Base-by-base conservation (phyloP, 78 protist species). In the Dictyostelium capitatum region DNA sequence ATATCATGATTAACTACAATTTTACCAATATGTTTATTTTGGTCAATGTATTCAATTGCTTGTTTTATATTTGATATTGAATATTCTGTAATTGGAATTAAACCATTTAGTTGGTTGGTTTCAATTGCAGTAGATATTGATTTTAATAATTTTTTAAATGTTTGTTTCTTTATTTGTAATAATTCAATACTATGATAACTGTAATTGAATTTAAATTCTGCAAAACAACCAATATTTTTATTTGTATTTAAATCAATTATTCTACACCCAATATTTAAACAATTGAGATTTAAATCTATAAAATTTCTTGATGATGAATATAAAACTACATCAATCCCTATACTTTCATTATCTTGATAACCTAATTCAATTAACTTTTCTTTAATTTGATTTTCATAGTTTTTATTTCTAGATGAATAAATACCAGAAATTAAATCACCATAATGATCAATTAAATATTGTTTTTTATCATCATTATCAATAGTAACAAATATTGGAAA, bases 251-350 rank as follows among this genome's bases (percentile, higher is more conserved):
- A n/a, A 64, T 64, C 95, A 19, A 80, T 77, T 14, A 91, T 73
- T 50, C 75, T 83, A 43, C 95, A n/a, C n/a, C 95, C 73, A 4
- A 77, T 28, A 3, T 79, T 25, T 43, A 91, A 25, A 0, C 37
- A 23, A 15, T 23, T 15, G 30, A 91, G 53, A 77, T 80, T 82
- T 20, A 78, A 1, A 3, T 41, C n/a, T 20, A 67, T 72, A 20
- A 20, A 69, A 2, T 80, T 70, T 6, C 82, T 62, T 12, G 95
- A 47, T 8, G 67, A n/a, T 20, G 80, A 56, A 23, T 91, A 80
- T n/a, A 91, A 6, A 3, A 91, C 9, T 17, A 91, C 83, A 70
- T 96, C 96, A 8, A 92, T 92, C 6, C 95, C 93, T n/a, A n/a
- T n/a, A n/a, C n/a, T n/a, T n/a, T n/a, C n/a, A 37, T 20, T 4